Percentiles rank a stretch among this genome's conserved stretches.
Conservation (phyloP, 345 rosid species). For the Hibiscus syriacus region DNA sequence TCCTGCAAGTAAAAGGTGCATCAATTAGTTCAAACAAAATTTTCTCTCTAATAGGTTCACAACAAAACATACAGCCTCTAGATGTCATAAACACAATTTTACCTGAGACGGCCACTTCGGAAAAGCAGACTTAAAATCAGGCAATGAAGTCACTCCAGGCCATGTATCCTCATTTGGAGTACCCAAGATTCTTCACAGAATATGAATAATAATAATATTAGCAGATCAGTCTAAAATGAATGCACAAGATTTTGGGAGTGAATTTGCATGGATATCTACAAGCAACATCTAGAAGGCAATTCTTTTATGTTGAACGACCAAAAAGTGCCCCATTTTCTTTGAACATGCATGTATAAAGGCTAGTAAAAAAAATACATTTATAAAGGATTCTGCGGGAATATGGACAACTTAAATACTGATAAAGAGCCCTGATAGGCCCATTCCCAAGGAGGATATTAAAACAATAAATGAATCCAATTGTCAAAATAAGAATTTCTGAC, state of each 20-base stretch:
- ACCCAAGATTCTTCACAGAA: slow-evolving; percentile 62
- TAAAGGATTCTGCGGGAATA: background rate
- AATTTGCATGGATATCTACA: background rate
- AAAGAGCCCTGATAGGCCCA: background rate
- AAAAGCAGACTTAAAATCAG: slow-evolving; percentile 88
- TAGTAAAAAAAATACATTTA: too few species aligned
- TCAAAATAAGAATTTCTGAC: background rate
- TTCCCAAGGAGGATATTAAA: background rate
- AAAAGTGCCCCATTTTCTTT: background rate
- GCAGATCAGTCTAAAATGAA: slow-evolving; percentile 1
- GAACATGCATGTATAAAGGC: background rate
- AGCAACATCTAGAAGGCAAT: background rate
- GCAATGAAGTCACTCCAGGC: slow-evolving; percentile 89
- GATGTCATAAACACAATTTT: slow-evolving; percentile 12
- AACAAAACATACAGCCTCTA: slow-evolving; percentile 42
- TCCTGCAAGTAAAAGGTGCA: slow-evolving; percentile 41
- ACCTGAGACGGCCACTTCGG: slow-evolving; percentile 93
- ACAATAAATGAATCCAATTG: background rate
- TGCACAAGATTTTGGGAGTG: background rate
- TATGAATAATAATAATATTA: background rate
- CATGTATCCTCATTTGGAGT: slow-evolving; percentile 89
- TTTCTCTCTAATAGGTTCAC: slow-evolving; percentile 30
- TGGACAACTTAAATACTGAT: background rate
- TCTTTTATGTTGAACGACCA: background rate
- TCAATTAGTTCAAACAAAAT: slow-evolving; percentile 35